Evolutionary conservation across 2,329 filamentous ascomycete genomes (phyloP), one percentile per base, ranked within the genome.

Genomic region (Aspergillus transmontanensis): DNA sequence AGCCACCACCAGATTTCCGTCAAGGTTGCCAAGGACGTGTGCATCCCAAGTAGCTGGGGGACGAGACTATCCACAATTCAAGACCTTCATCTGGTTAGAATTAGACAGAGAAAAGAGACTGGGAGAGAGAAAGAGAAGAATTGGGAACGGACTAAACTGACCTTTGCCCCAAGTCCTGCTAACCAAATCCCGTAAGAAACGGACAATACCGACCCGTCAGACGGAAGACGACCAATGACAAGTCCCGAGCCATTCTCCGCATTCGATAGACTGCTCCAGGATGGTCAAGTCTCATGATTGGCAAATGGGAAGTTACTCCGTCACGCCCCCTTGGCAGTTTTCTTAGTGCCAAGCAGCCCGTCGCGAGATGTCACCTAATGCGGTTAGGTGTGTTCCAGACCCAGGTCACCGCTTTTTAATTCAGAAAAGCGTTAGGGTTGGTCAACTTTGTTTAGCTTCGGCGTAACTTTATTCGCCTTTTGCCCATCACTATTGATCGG

Each of bases 291-390:
- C 21, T 21, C 36, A 12, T 59, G 26, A 43, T 58, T 23, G 14
- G 30, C 62, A 34, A 61, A 62, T 68, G 46, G 62, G 59, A 57
- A 50, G 43, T n/a, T 34, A 39, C 9, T 56, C 62, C 57, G 60
- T 6, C 23, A 12, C 48, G 19, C 39, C 46, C 55, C 39, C 39
- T 34, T 34, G 32, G 43, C 54, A 26, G 36, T 19, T 41, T 41
- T 41, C 6, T 55, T 50, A 14, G 65, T 64, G 70, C 64, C 51
- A 62, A 62, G 55, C 28, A 39, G 26, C 1, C 66, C 66, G 68
- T 72, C 71, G 70, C 68, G 51, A 72, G 67, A 72, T 73, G 50
- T 32, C 64, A 58, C 69, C 67, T 50, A 53, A 68, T 64, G n/a
- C 0, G 66, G 59, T 64, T 73, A 71, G 68, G 54, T 56, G 4